phyloP scores from a whole-genome alignment of 179 eudicot species.

The Heliamphora pulchella region DNA sequence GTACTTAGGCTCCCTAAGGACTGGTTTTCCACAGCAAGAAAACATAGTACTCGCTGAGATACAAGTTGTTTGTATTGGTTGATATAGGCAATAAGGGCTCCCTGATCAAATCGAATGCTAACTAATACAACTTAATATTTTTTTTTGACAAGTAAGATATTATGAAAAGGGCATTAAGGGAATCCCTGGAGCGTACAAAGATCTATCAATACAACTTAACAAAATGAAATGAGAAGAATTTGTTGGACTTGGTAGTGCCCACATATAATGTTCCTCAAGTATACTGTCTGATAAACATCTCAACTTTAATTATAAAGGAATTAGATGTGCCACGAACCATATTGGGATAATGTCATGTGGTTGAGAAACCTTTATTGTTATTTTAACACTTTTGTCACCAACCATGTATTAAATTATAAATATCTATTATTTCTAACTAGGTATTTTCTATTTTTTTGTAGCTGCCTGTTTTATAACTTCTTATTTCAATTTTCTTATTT shows the following conservation, averaged over 20 bases:
- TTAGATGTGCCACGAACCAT: neutral
- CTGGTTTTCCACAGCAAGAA: neutral
- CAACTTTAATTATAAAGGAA: neutral
- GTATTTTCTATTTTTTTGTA: neutral
- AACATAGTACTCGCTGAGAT: neutral
- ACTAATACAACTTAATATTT: neutral
- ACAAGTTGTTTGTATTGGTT: neutral
- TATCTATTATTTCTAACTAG: neutral
- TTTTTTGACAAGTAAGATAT: too few relatives aligned
- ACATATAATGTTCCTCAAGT: neutral
- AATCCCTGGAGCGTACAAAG: too few relatives aligned
- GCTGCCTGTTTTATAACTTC: neutral
- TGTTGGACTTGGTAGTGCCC: neutral
- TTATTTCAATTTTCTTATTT: neutral
- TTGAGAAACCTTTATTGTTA: too few relatives aligned
- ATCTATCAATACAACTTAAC: too few relatives aligned
- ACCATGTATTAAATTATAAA: neutral
- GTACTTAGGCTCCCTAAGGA: neutral
- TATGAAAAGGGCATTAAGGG: too few relatives aligned
- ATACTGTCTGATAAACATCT: too few relatives aligned
- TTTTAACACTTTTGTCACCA: neutral
- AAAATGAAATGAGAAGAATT: neutral
- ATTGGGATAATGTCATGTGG: neutral
- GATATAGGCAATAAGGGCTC: neutral
- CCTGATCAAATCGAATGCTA: neutral